Base-by-base conservation (phyloP, 306 rosid species). In the Vicia sativa region DNA sequence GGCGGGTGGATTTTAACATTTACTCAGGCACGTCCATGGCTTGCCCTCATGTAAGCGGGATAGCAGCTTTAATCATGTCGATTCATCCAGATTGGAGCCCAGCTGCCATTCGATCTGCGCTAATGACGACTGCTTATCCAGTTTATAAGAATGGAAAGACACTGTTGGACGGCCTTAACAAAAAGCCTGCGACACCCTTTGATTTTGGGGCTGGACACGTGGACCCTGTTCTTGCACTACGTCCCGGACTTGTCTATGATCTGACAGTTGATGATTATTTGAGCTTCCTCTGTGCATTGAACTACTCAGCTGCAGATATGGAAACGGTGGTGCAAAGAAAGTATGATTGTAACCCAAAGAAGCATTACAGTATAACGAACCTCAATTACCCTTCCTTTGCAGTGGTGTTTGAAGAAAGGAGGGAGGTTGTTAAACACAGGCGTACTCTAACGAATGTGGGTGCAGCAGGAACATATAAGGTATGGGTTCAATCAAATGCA, bases 1-100 rank as follows among this genome's bases (percentile, higher is more conserved):
- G 96, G 79, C 88, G 88, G 16, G 96, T 87, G 76, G 83, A 78
- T 0, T 91, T 86, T 85, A 91, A 91, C 82, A 83, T 91, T 16
- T 70, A 84, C 14, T 85, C 93, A 0, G 97, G 96, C 5, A 91
- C 96, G 57, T 91, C 97, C 21, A 91, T 88, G 97, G 77, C 96
- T 11, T 91, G 97, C 52, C 96, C 96, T 7, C 97, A 86, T 71
- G 84, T 82, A 16, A 91, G 96, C 2, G 91, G 93, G 2, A 61
- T 91, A 34, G 91, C 87, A 0, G 90, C 88, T 7, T 53, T 88
- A 13, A 54, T 89, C 52, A 91, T 87, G 64, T 85, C 82, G 4
- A 79, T 65, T 44, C 91, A 83, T 49, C 95, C 87, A 11, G 84
- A 88, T 6, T 91, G 96, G 97, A 87, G 87, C 78, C 91, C 95